phyloP scores from a whole-genome alignment of 116 monocot species.

The Cymodocea nodosa region DNA sequence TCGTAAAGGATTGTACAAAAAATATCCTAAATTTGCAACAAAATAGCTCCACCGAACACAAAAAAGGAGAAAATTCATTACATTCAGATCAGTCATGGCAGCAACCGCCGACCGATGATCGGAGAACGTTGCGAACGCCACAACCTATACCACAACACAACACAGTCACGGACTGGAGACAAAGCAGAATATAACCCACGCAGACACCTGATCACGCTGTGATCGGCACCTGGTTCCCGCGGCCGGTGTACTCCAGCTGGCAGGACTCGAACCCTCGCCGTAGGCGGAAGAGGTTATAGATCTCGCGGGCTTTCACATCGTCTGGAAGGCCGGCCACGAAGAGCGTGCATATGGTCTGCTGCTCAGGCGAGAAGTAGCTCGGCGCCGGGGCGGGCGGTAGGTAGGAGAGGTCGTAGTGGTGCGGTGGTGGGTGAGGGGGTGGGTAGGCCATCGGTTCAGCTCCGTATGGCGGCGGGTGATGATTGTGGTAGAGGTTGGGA shows the following conservation, averaged over 20 bases:
- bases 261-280: constrained; percentile 61
- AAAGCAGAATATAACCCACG: not conserved
- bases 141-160: constrained; percentile 28
- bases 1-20: too few species aligned
- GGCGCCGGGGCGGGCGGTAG: constrained; percentile 7
- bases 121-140: constrained; percentile 69
- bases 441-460: not conserved
- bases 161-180: not conserved
- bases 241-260: constrained; percentile 76
- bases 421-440: not conserved
- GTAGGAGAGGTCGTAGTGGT: constrained; percentile 19
- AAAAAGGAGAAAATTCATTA: constrained; percentile 12
- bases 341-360: constrained; percentile 50
- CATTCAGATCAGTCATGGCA: constrained; percentile 57
- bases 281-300: constrained; percentile 77
- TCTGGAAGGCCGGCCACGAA: constrained; percentile 71
- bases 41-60: not conserved
- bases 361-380: constrained; percentile 20
- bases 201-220: not conserved
- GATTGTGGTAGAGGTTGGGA: not conserved
- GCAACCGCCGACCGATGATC: constrained; percentile 59
- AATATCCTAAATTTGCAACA: not conserved
- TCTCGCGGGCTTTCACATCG: constrained; percentile 70
- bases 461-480: not conserved
- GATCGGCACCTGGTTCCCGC: constrained; percentile 42